phyloP scores from a whole-genome alignment of 495 filamentous ascomycete genomes.

The Rhypophila decipiens region DNA sequence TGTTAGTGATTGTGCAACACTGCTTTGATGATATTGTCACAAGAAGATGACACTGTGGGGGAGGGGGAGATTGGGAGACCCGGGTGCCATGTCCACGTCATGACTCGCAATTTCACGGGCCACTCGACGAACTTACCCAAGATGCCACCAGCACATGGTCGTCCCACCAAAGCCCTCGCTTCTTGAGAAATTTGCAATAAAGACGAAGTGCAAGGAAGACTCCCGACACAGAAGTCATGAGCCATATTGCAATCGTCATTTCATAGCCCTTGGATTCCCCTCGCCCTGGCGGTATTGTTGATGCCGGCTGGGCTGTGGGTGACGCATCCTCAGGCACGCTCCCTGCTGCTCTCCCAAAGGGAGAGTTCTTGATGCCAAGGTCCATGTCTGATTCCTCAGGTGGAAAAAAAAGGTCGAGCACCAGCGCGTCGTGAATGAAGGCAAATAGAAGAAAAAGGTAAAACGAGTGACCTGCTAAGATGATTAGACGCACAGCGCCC shows the following conservation, averaged over 20 bases:
- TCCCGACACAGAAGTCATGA: conserved; percentile 11
- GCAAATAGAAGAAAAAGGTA: no score
- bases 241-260: conserved; percentile 10
- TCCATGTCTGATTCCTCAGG: no score
- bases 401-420: no score
- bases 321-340: no score
- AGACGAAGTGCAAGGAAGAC: conserved; percentile 23
- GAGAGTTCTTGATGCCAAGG: no score
- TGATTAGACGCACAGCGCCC: no score
- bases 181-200: conserved; percentile 23
- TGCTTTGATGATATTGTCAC: neutral
- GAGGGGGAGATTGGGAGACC: neutral
- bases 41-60: neutral
- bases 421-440: no score
- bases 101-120: neutral
- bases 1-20: neutral
- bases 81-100: neutral
- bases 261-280: conserved; percentile 8
- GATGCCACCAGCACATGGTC: conserved; percentile 19
- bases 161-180: conserved; percentile 24
- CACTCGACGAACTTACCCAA: conserved; percentile 20
- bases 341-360: no score
- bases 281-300: no score
- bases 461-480: no score
- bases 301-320: no score